Percentiles rank a stretch among this genome's conserved stretches.
Evolutionary conservation across 768 basidiomycete genomes (phyloP).

Genomic region (Mycena haematopus): DNA sequence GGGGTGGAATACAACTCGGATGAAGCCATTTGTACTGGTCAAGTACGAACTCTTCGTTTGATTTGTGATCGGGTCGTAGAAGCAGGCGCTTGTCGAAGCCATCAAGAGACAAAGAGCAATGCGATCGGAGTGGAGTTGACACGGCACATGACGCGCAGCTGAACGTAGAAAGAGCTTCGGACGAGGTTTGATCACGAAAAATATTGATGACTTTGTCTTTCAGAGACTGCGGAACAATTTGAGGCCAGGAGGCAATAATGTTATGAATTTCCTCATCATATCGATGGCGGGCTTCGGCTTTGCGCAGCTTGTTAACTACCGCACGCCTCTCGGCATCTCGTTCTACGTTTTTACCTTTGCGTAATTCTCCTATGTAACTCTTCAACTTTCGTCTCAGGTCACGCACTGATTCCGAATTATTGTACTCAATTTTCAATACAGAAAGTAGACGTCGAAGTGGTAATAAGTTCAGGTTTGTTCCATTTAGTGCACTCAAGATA

Average conservation of each 20-base stretch:
- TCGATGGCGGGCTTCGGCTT: not conserved
- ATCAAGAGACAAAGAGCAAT: not conserved
- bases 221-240: constrained; percentile 11
- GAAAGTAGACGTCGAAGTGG: not conserved
- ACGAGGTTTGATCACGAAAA: constrained; percentile 9
- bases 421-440: not conserved
- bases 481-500: not conserved
- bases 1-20: not conserved
- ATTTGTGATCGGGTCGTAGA: not conserved
- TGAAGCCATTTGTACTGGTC: not conserved
- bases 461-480: not conserved
- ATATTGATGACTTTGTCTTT: constrained; percentile 5
- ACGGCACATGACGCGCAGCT: constrained; percentile 1
- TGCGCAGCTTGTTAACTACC: not conserved
- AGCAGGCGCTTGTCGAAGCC: not conserved
- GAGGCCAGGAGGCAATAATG: constrained; percentile 9
- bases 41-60: not conserved
- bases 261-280: not conserved
- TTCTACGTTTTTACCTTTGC: not conserved
- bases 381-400: not conserved
- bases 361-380: not conserved
- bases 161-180: not conserved
- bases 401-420: not conserved
- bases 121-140: not conserved
- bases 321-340: not conserved